Conservation (phyloP, 345 rosid genomes). For the Aquilaria yunnanensis region DNA sequence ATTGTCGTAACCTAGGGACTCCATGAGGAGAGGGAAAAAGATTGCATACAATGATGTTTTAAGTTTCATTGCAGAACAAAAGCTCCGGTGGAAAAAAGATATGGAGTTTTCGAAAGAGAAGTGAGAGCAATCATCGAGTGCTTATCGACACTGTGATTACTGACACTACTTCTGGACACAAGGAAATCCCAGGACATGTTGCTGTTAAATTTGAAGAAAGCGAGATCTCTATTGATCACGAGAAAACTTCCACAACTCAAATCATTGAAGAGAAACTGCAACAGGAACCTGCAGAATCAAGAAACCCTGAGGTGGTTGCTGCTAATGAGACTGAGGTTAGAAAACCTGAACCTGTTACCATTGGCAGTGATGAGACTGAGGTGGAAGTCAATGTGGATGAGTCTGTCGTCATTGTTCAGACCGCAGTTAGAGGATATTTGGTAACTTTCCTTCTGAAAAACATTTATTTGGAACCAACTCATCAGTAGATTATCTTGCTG, state of each 20-base stretch:
- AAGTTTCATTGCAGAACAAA: slow-evolving; percentile 33
- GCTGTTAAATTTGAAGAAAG: slow-evolving; percentile 24
- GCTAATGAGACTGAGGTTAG: slow-evolving; percentile 7
- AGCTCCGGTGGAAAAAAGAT: slow-evolving; percentile 37
- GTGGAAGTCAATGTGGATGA: slow-evolving; percentile 30
- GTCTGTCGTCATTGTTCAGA: slow-evolving; percentile 44
- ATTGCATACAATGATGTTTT: neutral
- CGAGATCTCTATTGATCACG: slow-evolving; percentile 19
- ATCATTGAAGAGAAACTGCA: slow-evolving; percentile 38
- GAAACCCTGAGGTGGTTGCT: slow-evolving; percentile 11
- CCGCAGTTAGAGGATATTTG: slow-evolving; percentile 52
- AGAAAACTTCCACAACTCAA: slow-evolving; percentile 26
- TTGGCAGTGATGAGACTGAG: slow-evolving; percentile 18
- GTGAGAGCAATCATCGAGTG: slow-evolving; percentile 50
- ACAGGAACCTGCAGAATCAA: slow-evolving; percentile 18
- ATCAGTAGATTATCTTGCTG: neutral
- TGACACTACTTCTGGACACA: slow-evolving; percentile 35
- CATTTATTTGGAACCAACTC: neutral
- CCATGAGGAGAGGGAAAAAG: no score
- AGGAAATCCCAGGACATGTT: slow-evolving; percentile 37
- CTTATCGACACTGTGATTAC: slow-evolving; percentile 46
- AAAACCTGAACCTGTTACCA: slow-evolving; percentile 20
- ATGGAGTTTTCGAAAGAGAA: slow-evolving; percentile 73
- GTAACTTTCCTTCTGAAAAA: slow-evolving; percentile 21
- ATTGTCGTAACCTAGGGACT: no score